A percentile compares a stretch with the other conserved stretches of the same genome.
Conservation (phyloP, 2,329 filamentous ascomycete genomes). For the Cercospora nicotianae region DNA sequence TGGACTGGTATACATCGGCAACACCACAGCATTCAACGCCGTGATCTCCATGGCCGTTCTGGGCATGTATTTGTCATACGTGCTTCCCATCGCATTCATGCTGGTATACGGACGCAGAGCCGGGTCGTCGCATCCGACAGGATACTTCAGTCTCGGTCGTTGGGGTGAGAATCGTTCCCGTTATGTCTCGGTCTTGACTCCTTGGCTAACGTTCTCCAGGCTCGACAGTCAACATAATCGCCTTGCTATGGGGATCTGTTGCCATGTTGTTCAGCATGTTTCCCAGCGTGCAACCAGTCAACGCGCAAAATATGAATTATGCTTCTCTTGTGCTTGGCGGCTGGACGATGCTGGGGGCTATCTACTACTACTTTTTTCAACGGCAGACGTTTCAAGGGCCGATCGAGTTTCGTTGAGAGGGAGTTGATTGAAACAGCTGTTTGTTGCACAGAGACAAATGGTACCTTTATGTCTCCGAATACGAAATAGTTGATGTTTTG, state of each 20-base stretch:
- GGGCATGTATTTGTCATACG: conserved; percentile 22
- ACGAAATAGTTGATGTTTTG: background rate
- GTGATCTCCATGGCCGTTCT: conserved; percentile 20
- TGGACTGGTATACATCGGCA: conserved; percentile 22
- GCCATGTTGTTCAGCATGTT: conserved; percentile 52
- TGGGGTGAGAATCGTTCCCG: conserved; percentile 31
- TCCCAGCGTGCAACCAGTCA: conserved; percentile 45
- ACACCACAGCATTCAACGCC: conserved; percentile 24
- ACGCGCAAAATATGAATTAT: conserved; percentile 47
- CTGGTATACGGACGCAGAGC: conserved; percentile 31
- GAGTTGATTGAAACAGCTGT: background rate
- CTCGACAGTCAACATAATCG: conserved; percentile 43
- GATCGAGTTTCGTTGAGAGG: conserved; percentile 8
- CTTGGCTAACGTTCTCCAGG: conserved; percentile 11
- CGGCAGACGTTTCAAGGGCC: conserved; percentile 36
- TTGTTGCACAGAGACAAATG: background rate
- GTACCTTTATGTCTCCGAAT: too few relatives aligned
- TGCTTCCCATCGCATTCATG: conserved; percentile 22
- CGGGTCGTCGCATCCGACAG: conserved; percentile 16
- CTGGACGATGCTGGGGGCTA: conserved; percentile 43
- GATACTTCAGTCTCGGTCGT: conserved; percentile 38
- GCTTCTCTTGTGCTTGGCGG: conserved; percentile 42
- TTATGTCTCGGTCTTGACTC: background rate
- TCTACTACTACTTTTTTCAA: conserved; percentile 46
- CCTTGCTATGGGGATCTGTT: conserved; percentile 47